Conservation (phyloP, 1,284 basidiomycete genomes). For the Omphalotus olearius region DNA sequence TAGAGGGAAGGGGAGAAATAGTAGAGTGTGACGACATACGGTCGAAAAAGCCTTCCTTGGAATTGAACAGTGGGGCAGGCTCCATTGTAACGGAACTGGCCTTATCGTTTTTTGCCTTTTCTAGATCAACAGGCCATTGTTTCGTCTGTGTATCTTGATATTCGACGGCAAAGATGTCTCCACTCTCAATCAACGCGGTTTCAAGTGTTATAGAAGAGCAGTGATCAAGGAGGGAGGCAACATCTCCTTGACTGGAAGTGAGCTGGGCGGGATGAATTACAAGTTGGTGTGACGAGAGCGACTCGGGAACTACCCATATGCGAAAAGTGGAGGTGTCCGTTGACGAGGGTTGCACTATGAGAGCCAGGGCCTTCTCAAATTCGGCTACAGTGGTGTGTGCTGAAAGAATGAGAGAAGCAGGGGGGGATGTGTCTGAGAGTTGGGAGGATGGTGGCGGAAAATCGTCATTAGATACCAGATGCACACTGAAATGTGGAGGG, state of each 20-base stretch:
- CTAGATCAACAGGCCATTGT: conserved; percentile 45
- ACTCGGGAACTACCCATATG: conserved; percentile 50
- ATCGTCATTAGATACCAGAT: conserved; percentile 37
- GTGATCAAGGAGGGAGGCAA: background rate
- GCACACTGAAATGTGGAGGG: conserved; percentile 67
- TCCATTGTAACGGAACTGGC: background rate
- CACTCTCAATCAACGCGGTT: conserved; percentile 52
- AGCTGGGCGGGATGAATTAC: conserved; percentile 39
- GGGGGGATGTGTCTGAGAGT: conserved; percentile 18
- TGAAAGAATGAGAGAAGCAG: conserved; percentile 42
- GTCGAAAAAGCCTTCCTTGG: conserved; percentile 56
- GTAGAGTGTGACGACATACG: conserved; percentile 26
- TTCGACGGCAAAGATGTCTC: conserved; percentile 67
- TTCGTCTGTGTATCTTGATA: conserved; percentile 41
- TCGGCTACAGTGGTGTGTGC: conserved; percentile 41
- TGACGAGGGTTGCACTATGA: conserved; percentile 25
- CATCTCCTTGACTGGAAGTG: conserved; percentile 7
- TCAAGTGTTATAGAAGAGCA: conserved; percentile 42
- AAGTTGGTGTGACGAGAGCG: conserved; percentile 20
- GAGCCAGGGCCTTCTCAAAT: conserved; percentile 37
- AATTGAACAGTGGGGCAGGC: conserved; percentile 46
- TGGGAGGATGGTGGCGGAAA: too few relatives aligned
- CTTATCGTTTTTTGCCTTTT: conserved; percentile 1
- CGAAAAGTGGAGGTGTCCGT: conserved; percentile 37
- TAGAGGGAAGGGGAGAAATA: conserved; percentile 15